Evolutionary conservation across 148 eudicot genomes (phyloP), one percentile per base, ranked within the genome.

Genomic region (Nepenthes mirabilis): DNA sequence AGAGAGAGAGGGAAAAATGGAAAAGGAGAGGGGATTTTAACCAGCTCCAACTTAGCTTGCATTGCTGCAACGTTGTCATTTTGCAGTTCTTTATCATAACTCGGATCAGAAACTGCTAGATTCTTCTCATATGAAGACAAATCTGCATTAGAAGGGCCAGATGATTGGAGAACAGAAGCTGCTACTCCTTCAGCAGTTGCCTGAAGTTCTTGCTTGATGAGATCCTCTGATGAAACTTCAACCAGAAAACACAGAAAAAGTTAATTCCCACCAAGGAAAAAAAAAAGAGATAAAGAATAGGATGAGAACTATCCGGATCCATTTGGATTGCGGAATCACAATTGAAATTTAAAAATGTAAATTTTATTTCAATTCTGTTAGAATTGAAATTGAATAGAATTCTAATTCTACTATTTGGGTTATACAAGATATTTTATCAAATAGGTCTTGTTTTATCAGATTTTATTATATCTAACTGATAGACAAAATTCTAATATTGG

Each of bases 161-260:
- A 82, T 52, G 98, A 66, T 61, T 75, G 80, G 49, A 91, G 82
- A 64, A 85, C 90, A 68, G 96, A 91, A 60, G 98, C 90, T 59
- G 98, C 98, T 66, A 91, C 94, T 59, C 90, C 98, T 75, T 88
- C 98, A 12, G 96, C 98, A 49, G 91, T 94, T 36, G 86, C 94
- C 72, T 88, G 94, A 62, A 88, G 94, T 70, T 91, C 96, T 74
- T 82, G 90, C 77, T 80, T 88, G 65, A 80, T 77, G 54, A 63
- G 74, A 36, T 91, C 98, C 66, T 91, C 98, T 43, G 84, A 81
- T 53, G 88, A 88, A 58, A 84, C 94, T 83, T 66, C 53, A 61
- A 61, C 11, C 68, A 51, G 36, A 32, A 23, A 57, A 66, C 14
- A 37, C 55, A 56, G 40, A 55, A 63, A 2, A 11, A 37, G 52